A percentile compares a stretch with the other conserved stretches of the same genome.
These are phyloP conservation scores for Umbilicaria muhlenbergii DNA, from an alignment of 495 filamentous ascomycete genomes.

Conservation along the genomic window DNA sequence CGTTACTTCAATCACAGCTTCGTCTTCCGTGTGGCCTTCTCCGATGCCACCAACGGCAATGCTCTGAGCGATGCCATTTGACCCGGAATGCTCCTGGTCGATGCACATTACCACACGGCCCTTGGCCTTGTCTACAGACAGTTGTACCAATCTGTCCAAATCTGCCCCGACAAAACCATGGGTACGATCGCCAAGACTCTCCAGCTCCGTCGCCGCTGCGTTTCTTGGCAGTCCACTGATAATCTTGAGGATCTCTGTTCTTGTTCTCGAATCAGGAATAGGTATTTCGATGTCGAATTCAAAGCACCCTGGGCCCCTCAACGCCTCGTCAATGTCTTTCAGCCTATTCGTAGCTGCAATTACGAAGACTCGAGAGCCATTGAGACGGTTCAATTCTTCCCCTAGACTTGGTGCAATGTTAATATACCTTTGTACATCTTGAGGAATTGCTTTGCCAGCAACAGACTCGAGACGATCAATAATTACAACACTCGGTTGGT, in stretches of 20 bases:
- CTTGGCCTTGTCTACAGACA: slow-evolving; percentile 28
- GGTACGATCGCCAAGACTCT: slow-evolving; percentile 38
- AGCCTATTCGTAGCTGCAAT: slow-evolving; percentile 59
- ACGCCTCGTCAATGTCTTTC: slow-evolving; percentile 55
- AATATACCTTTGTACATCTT: slow-evolving; percentile 15
- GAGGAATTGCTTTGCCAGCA: slow-evolving; percentile 41
- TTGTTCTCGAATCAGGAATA: slow-evolving; percentile 55
- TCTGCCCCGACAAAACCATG: slow-evolving; percentile 58
- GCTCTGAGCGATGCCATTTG: neutral
- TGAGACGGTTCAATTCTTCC: slow-evolving; percentile 27
- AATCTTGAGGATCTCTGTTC: slow-evolving; percentile 57
- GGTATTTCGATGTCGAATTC: slow-evolving; percentile 63
- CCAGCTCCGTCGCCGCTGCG: slow-evolving; percentile 17
- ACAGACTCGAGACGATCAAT: slow-evolving; percentile 70
- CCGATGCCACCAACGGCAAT: neutral
- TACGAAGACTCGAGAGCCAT: slow-evolving; percentile 39
- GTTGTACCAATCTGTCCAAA: slow-evolving; percentile 33
- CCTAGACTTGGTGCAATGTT: slow-evolving; percentile 24
- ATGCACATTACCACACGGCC: slow-evolving; percentile 12
- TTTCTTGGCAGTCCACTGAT: slow-evolving; percentile 12
- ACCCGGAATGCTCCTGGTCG: neutral
- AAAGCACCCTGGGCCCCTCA: slow-evolving; percentile 52
- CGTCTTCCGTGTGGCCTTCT: slow-evolving; percentile 3
- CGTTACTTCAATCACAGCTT: slow-evolving; percentile 15
- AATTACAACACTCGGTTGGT: slow-evolving; percentile 67